Evolutionary conservation across 2,329 filamentous ascomycete genomes (phyloP), one percentile per base, ranked within the genome.

Genomic region (Colletotrichum shisoi): DNA sequence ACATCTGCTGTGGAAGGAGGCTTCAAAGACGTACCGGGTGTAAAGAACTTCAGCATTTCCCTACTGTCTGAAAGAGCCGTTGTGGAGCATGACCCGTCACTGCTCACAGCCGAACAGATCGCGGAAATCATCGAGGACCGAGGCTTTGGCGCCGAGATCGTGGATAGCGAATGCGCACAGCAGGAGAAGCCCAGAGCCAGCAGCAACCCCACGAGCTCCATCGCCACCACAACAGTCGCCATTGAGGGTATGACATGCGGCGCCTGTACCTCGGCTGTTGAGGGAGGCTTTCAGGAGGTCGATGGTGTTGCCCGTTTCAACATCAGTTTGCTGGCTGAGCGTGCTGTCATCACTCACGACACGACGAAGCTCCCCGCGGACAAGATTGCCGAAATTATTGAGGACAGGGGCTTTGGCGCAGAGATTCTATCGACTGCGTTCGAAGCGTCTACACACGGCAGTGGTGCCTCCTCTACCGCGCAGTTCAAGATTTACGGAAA

Each of bases 171-270:
- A 69, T 71, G 39, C 69, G n/a, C 58, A 31, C 69, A 65, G 57
- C 63, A 57, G 37, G 77, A 75, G 68, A 80, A 78, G 60, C 66
- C 75, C 8, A 73, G 72, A 31, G 70, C 71, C 4, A 69, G 73
- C 3, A 64, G 66, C n/a, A 72, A 72, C 62, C 73, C 76, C 68
- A 75, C 76, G 64, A 77, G 81, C 69, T 79, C 80, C 57, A 73
- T 86, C 4, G 83, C 89, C 63, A 92, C 88, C 0, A 97, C 94
- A 0, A 98, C 94, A 0, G 85, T 99, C 19, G 89, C 91, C 4
- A 92, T 99, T 62, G 92, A 95, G 71, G 95, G 95, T 57, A 99
- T 99, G 95, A 99, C 95, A 1, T 98, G 95, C 75, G 94, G 94
- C 24, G 93, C 95, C 48, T 99, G 95, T 78, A 98, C 95, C 0